Percentiles rank a stretch among this genome's conserved stretches.
Evolutionary conservation across 768 basidiomycete genomes (phyloP).

Genomic region (Suillus sp.): DNA sequence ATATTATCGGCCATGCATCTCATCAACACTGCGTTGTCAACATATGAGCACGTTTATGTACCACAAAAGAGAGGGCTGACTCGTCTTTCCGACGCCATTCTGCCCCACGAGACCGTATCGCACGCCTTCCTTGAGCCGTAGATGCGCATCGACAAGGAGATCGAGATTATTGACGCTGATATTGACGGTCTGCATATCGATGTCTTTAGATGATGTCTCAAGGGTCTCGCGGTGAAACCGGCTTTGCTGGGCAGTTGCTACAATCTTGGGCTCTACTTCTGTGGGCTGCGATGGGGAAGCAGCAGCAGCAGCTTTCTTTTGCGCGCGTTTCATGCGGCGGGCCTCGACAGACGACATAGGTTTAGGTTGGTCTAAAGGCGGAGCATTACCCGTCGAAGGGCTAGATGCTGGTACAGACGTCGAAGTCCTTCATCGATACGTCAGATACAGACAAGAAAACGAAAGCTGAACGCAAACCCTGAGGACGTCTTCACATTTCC

Average conservation of each 20-base stretch:
- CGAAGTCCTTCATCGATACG: background rate
- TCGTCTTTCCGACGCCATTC: conserved; percentile 53
- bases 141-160: conserved; percentile 50
- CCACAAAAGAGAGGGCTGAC: conserved; percentile 32
- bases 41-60: background rate
- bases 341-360: conserved; percentile 12
- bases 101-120: conserved; percentile 54
- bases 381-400: background rate
- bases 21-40: conserved; percentile 9
- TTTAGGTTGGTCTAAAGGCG: background rate
- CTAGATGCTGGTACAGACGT: background rate
- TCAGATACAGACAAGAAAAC: background rate
- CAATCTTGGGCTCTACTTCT: conserved; percentile 24
- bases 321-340: conserved; percentile 17
- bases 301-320: conserved; percentile 13
- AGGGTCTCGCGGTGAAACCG: conserved; percentile 53
- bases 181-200: conserved; percentile 57
- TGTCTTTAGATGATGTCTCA: conserved; percentile 38
- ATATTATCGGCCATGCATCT: conserved; percentile 21
- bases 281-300: background rate
- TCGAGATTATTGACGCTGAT: conserved; percentile 54
- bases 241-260: conserved; percentile 48
- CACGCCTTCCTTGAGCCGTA: conserved; percentile 52
- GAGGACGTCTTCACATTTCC: background rate
- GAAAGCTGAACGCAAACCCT: background rate